Percentiles rank a stretch among this genome's conserved stretches.
Evolutionary conservation across 176 grass and related monocot species (phyloP).

Genomic region (Urochloa ruziziensis): DNA sequence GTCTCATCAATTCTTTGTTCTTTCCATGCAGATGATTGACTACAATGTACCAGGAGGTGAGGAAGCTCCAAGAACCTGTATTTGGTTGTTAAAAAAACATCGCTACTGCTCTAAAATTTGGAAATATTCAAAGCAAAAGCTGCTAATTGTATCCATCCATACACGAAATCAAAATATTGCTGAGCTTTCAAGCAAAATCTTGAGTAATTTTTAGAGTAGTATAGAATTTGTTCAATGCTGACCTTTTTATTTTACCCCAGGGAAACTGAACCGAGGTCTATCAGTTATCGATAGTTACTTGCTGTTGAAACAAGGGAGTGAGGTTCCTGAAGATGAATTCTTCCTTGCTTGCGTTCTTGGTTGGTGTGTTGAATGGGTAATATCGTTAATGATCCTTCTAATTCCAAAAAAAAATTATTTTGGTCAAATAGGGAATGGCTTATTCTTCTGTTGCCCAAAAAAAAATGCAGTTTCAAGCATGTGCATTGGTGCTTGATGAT

Average conservation of each 20-base stretch:
- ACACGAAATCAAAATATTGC: background rate
- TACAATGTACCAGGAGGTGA: slow-evolving; percentile 45
- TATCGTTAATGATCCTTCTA: background rate
- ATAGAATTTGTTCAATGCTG: background rate
- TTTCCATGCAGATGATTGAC: slow-evolving; percentile 26
- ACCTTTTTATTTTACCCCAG: background rate
- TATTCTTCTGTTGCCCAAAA: background rate
- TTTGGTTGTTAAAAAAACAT: background rate
- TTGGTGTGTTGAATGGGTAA: slow-evolving; percentile 52
- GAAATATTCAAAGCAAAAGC: background rate
- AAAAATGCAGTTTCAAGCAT: slow-evolving; percentile 59
- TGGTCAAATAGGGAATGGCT: background rate
- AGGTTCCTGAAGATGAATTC: slow-evolving; percentile 34
- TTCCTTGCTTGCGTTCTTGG: slow-evolving; percentile 42
- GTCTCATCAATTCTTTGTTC: background rate
- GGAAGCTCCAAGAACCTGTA: background rate
- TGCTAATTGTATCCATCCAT: background rate
- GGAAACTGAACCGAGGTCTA: slow-evolving; percentile 43
- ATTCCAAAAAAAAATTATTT: background rate
- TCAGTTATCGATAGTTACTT: slow-evolving; percentile 43
- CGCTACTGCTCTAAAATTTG: background rate
- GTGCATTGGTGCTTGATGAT: slow-evolving; percentile 59
- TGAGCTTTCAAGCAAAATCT: background rate
- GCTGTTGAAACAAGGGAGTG: slow-evolving; percentile 33
- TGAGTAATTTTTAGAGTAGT: background rate